Base-by-base conservation (phyloP, 148 eudicot species). In the Amaranthus hypochondriacus region DNA sequence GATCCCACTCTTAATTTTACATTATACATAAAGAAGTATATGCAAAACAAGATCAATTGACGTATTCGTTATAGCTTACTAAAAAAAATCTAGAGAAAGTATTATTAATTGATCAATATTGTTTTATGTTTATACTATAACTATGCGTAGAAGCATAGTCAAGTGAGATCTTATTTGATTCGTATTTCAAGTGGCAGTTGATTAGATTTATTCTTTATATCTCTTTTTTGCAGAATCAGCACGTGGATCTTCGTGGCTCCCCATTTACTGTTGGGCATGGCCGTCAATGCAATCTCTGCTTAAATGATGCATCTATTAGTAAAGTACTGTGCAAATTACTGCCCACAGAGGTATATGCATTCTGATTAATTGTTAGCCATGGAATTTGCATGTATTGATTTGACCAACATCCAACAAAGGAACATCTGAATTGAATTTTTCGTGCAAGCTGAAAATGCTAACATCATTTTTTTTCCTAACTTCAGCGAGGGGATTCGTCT, bases 251-350 rank as follows among this genome's bases (percentile, higher is more conserved):
- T 80, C 69, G 77, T 51, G 78, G 79, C 73, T 78, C 90, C 21
- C 81, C 79, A 56, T 95, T 87, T 74, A 89, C 97, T 62, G 87
- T 95, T 83, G 97, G 98, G 68, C 86, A 88, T 73, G 90, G 92
- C 66, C 88, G 84, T 80, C 90, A 86, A 70, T 90, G 93, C 77
- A 83, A 89, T 82, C 89, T 95, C 78, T 82, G 81, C 44, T 69
- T 95, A 60, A 83, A 81, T 61, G 98, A 95, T 82, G 79, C 84
- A 58, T 82, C 88, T 56, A 77, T 85, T 69, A 84, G 93, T 81
- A 90, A 92, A 84, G 70, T 78, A 21, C 77, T 95, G 83, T 95
- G 98, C 79, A 88, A 70, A 71, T 78, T 95, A 80, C 89, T 87
- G 83, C 98, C 83, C 57, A 73, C 72, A 47, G 89, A 88, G 81